These are phyloP conservation scores for Puccinia polysora DNA, from an alignment of 1,284 basidiomycete genomes.

Conservation along the genomic window DNA sequence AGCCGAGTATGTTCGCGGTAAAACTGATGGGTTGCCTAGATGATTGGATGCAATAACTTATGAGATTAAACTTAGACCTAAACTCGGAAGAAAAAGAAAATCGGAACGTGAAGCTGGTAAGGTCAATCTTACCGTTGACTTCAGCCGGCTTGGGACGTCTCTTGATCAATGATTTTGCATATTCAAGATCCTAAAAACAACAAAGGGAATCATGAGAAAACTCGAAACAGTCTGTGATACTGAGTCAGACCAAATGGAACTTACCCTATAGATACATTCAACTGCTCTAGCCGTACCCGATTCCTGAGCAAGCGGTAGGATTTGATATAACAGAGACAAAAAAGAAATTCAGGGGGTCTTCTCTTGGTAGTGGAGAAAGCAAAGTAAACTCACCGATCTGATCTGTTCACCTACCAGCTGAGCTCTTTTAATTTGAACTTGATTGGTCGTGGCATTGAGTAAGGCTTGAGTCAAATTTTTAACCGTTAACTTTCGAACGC, in stretches of 20 bases:
- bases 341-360: background rate
- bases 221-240: background rate
- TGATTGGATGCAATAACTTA: too few relatives aligned
- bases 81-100: background rate
- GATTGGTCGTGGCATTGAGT: conserved; percentile 72
- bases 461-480: conserved; percentile 73
- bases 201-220: background rate
- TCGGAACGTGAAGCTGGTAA: background rate
- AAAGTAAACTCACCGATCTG: conserved; percentile 53
- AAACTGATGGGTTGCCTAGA: too few relatives aligned
- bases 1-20: too few relatives aligned
- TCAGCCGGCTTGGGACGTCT: conserved; percentile 2
- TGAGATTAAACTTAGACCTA: too few relatives aligned
- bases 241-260: background rate
- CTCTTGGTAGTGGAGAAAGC: too few relatives aligned
- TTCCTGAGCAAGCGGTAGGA: conserved; percentile 41
- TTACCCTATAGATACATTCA: conserved; percentile 49
- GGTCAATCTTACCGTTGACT: too few relatives aligned
- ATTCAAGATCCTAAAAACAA: conserved; percentile 51
- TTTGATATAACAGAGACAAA: background rate
- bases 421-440: conserved; percentile 79
- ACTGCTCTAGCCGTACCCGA: conserved; percentile 50
- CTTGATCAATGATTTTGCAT: conserved; percentile 50
- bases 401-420: conserved; percentile 76
- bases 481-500: conserved; percentile 68